A percentile compares a stretch with the other conserved stretches of the same genome.
Evolutionary conservation across 1,284 basidiomycete species (phyloP).

Genomic region (Mycosarcoma mackinlayi): DNA sequence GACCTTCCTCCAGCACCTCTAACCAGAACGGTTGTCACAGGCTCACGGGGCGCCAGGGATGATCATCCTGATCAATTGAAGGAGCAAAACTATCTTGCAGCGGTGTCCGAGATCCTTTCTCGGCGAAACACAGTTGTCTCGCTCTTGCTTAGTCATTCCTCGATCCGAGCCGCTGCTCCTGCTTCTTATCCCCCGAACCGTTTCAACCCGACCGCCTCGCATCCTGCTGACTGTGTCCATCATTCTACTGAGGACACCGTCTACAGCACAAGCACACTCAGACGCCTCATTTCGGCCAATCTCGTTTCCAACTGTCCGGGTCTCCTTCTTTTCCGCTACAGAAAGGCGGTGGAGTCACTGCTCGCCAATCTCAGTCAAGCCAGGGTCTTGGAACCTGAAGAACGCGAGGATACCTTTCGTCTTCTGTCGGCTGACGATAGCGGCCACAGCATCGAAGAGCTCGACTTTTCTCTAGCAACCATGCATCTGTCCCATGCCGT

Average conservation of each 20-base stretch:
- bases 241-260: neutral
- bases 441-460: conserved; percentile 14
- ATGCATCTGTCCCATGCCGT: conserved; percentile 38
- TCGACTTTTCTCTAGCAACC: conserved; percentile 34
- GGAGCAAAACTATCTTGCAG: conserved; percentile 30
- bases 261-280: conserved; percentile 22
- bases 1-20: neutral
- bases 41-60: no score
- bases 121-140: conserved; percentile 39
- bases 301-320: conserved; percentile 25
- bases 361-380: conserved; percentile 29
- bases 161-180: conserved; percentile 13
- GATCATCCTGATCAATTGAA: conserved; percentile 1
- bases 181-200: conserved; percentile 19
- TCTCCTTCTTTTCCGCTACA: conserved; percentile 29
- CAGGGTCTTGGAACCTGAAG: conserved; percentile 28
- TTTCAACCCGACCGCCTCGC: conserved; percentile 38
- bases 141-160: conserved; percentile 35
- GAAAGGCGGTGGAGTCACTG: conserved; percentile 29
- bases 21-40: neutral
- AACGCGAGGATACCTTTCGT: conserved; percentile 31
- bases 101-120: conserved; percentile 36
- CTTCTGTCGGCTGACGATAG: conserved; percentile 13
- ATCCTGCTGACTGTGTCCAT: conserved; percentile 2
- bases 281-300: conserved; percentile 39